These are phyloP conservation scores for Cladophialophora psammophila DNA, from an alignment of 2,329 filamentous ascomycete species.

Conservation along the genomic window DNA sequence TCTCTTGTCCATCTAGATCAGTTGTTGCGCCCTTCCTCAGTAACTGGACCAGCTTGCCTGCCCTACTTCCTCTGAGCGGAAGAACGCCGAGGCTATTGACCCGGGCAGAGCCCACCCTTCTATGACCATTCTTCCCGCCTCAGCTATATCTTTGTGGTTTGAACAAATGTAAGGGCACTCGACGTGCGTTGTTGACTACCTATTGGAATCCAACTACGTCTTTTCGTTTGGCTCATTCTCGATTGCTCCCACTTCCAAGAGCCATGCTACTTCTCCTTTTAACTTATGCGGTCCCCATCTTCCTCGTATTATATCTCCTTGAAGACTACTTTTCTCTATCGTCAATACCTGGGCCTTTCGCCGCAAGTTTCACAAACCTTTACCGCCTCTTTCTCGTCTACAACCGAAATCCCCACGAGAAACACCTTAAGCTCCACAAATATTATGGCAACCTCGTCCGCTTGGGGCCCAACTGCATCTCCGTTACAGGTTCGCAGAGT, in stretches of 20 bases:
- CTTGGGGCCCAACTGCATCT: conserved; percentile 45
- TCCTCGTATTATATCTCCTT: conserved; percentile 16
- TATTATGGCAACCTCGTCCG: conserved; percentile 43
- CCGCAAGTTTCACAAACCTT: conserved; percentile 42
- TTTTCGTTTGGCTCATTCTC: background rate
- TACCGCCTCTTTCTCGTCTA: conserved; percentile 42
- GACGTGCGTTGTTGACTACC: background rate
- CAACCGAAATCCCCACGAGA: conserved; percentile 38
- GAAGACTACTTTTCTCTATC: conserved; percentile 45
- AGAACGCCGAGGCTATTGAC: conserved; percentile 2
- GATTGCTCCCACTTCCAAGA: background rate
- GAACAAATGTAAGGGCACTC: background rate
- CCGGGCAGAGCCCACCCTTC: background rate
- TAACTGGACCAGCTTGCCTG: background rate
- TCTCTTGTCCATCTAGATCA: conserved; percentile 1
- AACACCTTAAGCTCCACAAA: conserved; percentile 39
- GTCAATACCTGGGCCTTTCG: conserved; percentile 43
- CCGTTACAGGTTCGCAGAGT: conserved; percentile 34
- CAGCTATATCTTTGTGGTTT: background rate
- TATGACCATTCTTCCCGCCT: background rate
- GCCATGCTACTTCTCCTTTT: conserved; percentile 30
- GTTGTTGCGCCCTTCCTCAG: background rate
- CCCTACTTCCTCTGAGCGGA: conserved; percentile 2
- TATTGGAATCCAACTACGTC: background rate
- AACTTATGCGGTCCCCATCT: conserved; percentile 20